Percentiles rank a stretch among this genome's conserved stretches.
Evolutionary conservation across 768 basidiomycete species (phyloP).

Genomic region (Collybia sp.): DNA sequence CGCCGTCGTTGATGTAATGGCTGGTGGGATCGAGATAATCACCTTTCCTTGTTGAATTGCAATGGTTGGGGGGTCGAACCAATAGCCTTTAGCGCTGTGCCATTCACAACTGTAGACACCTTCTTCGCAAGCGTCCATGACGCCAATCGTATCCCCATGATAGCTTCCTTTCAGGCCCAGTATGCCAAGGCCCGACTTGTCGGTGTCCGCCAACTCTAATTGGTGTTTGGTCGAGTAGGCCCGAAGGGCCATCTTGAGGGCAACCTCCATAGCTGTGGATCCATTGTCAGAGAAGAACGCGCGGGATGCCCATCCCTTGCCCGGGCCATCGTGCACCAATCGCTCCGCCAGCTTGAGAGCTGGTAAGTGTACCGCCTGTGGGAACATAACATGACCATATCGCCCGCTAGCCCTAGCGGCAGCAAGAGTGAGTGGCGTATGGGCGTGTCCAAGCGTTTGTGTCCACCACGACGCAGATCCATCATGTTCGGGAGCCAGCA

Average conservation of each 20-base stretch:
- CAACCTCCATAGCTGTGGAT: slow-evolving; percentile 96
- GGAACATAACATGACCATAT: slow-evolving; percentile 97
- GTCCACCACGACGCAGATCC: slow-evolving; percentile 99
- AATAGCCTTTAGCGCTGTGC: slow-evolving; percentile 89
- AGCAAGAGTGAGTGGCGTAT: slow-evolving; percentile 73
- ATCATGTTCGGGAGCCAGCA: slow-evolving; percentile 66
- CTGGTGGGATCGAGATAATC: slow-evolving; percentile 48
- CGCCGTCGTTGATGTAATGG: slow-evolving; percentile 29
- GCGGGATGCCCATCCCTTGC: slow-evolving; percentile 85
- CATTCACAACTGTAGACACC: slow-evolving; percentile 94
- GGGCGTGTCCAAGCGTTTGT: slow-evolving; percentile 82
- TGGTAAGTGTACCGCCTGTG: slow-evolving; percentile 80
- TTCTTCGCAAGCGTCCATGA: slow-evolving; percentile 93
- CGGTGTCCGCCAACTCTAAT: slow-evolving; percentile 23
- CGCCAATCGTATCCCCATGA: slow-evolving; percentile 96
- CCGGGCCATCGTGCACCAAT: slow-evolving; percentile 71
- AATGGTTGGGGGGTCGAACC: slow-evolving; percentile 89
- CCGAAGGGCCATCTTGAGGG: slow-evolving; percentile 92
- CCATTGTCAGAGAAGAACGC: slow-evolving; percentile 96
- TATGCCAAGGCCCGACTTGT: slow-evolving; percentile 60
- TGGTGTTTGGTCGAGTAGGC: slow-evolving; percentile 45
- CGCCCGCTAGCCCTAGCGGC: slow-evolving; percentile 88
- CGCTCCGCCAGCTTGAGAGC: slow-evolving; percentile 82
- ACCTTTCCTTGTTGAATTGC: slow-evolving; percentile 57
- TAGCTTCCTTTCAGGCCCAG: slow-evolving; percentile 90